Evolutionary conservation across 495 filamentous ascomycete genomes (phyloP), one percentile per base, ranked within the genome.

Genomic region (Polyplosphaeria fusca): DNA sequence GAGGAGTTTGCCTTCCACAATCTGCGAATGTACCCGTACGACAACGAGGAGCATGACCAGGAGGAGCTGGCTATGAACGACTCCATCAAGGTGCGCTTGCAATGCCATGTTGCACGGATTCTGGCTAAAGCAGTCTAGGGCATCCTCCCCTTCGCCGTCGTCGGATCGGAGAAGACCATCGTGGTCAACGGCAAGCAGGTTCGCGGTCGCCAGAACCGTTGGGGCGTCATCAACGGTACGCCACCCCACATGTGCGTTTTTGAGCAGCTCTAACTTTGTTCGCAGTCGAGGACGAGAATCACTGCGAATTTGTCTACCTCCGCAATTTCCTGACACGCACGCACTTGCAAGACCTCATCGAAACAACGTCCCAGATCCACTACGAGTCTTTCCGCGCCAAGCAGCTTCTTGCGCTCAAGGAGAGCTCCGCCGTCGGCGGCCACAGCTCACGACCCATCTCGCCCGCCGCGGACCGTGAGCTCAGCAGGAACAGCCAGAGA

Each of bases 341-440:
- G 41, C 93, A 99, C 74, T 79, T 95, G 50, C 88, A 99, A 78
- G 93, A 99, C 66, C 83, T 99, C 52, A 96, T 99, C 73, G 93
- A 95, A 73, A 99, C 93, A 12, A 99, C 93, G n/a, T 95, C 91
- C 63, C 93, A 97, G 78, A 99, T 97, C 74, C 93, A 99, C 79
- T 99, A 99, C 77, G 93, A 99, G 80, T 94, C 89, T 46, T 99
- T 97, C 91, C 92, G 93, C 74, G 92, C 93, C 62, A 99, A 97
- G 82, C 94, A 99, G 75, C 79, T 99, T 66, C 74, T 99, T 63
- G 93, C 93, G 45, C 81, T 99, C 65, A 97, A 96, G 82, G 93
- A 99, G 79, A 93, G 86, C 78, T 95, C 89, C 70, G 89, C 88
- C 55, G 87, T 88, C 52, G 80, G 80, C 55, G 83, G 86, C 62